A percentile compares a stretch with the other conserved stretches of the same genome.
Evolutionary conservation across 2,329 filamentous ascomycete genomes (phyloP).

Genomic region (Catunica adiposa): DNA sequence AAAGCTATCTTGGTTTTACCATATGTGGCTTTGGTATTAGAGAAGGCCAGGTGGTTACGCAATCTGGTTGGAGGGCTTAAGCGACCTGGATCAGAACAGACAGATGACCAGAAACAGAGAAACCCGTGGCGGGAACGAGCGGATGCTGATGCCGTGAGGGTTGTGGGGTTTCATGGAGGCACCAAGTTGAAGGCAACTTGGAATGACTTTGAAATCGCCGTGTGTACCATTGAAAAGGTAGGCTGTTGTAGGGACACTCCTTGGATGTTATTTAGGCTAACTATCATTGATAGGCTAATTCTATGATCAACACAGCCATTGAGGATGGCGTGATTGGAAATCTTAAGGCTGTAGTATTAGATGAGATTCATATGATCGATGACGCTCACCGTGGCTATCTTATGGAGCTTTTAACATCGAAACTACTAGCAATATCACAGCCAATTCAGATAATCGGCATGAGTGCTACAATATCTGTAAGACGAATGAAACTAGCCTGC

Average conservation of each 20-base stretch:
- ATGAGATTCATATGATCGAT: conserved; percentile 71
- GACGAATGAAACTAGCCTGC: conserved; percentile 16
- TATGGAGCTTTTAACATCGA: conserved; percentile 57
- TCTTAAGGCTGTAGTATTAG: conserved; percentile 51
- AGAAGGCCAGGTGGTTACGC: conserved; percentile 60
- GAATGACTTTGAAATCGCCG: conserved; percentile 60
- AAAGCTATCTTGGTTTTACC: conserved; percentile 60
- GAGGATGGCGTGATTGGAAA: conserved; percentile 51
- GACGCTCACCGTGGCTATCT: conserved; percentile 62
- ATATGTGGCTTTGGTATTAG: conserved; percentile 65
- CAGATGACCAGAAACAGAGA: conserved; percentile 22
- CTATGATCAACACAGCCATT: conserved; percentile 55
- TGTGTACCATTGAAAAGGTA: conserved; percentile 65
- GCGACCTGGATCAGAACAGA: conserved; percentile 22
- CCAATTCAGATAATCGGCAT: conserved; percentile 58
- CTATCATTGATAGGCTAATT: conserved; percentile 42
- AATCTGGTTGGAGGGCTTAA: conserved; percentile 45
- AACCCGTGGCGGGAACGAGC: conserved; percentile 37
- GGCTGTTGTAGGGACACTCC: conserved; percentile 4
- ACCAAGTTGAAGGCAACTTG: conserved; percentile 50
- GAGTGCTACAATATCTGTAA: conserved; percentile 60
- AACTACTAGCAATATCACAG: conserved; percentile 51
- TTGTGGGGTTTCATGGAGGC: conserved; percentile 61
- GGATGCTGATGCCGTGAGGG: conserved; percentile 42
- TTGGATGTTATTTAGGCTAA: background rate